Percentiles rank a stretch among this genome's conserved stretches.
Conservation (phyloP, 2,329 filamentous ascomycete species). For the Aphanocladium album region DNA sequence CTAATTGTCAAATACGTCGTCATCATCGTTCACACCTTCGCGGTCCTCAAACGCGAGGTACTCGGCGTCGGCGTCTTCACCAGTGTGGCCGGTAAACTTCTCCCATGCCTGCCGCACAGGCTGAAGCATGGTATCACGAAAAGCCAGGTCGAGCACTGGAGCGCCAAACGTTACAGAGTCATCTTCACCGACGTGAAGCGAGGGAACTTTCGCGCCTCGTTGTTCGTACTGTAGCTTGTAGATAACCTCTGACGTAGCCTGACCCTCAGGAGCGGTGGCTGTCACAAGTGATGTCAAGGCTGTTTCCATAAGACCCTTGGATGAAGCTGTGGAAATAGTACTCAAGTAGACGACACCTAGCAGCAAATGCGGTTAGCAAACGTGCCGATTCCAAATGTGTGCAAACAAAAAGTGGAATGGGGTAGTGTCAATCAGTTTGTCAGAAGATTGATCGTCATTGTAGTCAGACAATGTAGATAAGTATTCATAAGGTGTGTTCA, state of each 20-base stretch:
- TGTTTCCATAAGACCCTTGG: conserved; percentile 32
- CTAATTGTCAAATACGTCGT: conserved; percentile 45
- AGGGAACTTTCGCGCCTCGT: conserved; percentile 23
- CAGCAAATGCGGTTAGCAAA: conserved; percentile 28
- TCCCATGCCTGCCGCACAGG: conserved; percentile 68
- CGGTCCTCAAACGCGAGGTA: conserved; percentile 80
- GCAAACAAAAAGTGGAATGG: conserved; percentile 17
- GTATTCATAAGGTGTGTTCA: conserved; percentile 79
- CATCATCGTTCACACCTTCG: conserved; percentile 55
- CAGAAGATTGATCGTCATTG: conserved; percentile 85
- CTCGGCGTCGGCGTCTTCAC: conserved; percentile 36
- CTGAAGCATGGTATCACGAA: conserved; percentile 66
- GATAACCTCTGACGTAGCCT: conserved; percentile 30
- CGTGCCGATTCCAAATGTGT: conserved; percentile 9
- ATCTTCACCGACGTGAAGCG: conserved; percentile 28
- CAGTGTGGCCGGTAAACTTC: conserved; percentile 49
- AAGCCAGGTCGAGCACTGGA: conserved; percentile 60
- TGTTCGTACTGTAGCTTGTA: conserved; percentile 56
- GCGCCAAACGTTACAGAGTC: conserved; percentile 53
- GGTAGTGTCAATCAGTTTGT: conserved; percentile 69
- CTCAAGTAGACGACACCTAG: conserved; percentile 32
- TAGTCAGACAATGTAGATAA: conserved; percentile 99
- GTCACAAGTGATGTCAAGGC: conserved; percentile 39
- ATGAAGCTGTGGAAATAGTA: conserved; percentile 30
- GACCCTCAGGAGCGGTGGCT: conserved; percentile 25